Conservation (phyloP, 106 monocot genomes). For the Acanthochlamys bracteata region DNA sequence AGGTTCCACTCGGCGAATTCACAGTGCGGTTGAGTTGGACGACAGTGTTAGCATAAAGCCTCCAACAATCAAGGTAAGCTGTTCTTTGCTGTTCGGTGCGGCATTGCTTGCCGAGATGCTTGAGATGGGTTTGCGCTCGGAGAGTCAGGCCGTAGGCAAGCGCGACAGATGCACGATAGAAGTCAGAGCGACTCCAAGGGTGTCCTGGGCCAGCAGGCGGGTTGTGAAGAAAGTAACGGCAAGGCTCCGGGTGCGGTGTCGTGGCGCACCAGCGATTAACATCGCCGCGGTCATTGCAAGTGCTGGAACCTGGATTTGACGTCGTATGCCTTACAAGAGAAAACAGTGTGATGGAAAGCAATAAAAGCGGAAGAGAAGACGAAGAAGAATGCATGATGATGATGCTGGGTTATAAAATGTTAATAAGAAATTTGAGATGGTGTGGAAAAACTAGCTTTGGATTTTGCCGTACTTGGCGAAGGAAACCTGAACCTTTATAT, state of each 20-base stretch:
- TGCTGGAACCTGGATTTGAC: background rate
- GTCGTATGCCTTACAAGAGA: background rate
- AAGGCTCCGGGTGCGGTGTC: constrained; percentile 23
- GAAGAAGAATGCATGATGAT: constrained; percentile 18
- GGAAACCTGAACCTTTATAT: no score
- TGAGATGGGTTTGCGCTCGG: constrained; percentile 13
- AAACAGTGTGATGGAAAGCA: constrained; percentile 12
- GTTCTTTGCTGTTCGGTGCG: background rate
- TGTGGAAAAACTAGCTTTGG: background rate
- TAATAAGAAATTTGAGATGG: background rate
- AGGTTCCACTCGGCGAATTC: background rate
- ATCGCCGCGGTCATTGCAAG: background rate
- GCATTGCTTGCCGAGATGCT: constrained; percentile 1
- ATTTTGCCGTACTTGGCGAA: background rate
- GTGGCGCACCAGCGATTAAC: constrained; percentile 19
- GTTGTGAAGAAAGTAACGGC: constrained; percentile 24
- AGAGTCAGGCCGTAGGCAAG: constrained; percentile 6
- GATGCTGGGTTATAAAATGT: background rate
- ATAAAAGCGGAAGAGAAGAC: constrained; percentile 22
- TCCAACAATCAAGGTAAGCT: constrained; percentile 38
- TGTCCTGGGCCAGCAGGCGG: background rate
- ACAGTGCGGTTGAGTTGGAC: constrained; percentile 72
- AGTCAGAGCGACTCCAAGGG: constrained; percentile 11
- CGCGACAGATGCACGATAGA: constrained; percentile 20
- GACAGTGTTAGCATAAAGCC: constrained; percentile 54